Evolutionary conservation across 805 yeast genomes (phyloP).

Genomic region (Sungouiella thailandica): DNA sequence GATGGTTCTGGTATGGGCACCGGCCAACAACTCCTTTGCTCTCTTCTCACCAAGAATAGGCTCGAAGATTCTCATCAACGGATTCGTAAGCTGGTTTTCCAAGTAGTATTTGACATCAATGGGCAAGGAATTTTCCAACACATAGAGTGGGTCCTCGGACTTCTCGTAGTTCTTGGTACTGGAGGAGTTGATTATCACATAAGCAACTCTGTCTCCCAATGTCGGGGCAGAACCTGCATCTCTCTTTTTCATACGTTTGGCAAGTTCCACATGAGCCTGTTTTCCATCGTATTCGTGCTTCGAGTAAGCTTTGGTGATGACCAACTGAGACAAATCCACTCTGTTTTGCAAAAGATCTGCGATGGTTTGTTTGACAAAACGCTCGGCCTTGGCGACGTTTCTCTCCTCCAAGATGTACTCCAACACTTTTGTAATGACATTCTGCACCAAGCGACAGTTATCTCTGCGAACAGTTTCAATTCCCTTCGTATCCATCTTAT

Average conservation of each 20-base stretch:
- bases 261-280: constrained; percentile 95
- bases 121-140: constrained; percentile 84
- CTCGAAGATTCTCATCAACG: constrained; percentile 87
- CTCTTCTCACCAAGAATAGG: constrained; percentile 87
- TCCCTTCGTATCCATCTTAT: constrained; percentile 98
- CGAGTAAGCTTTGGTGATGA: constrained; percentile 88
- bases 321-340: constrained; percentile 87
- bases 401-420: constrained; percentile 82
- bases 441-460: constrained; percentile 90
- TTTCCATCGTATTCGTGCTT: constrained; percentile 89
- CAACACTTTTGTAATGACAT: constrained; percentile 88
- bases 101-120: constrained; percentile 92
- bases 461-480: constrained; percentile 98
- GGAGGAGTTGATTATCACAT: constrained; percentile 77
- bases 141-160: constrained; percentile 94
- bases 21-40: constrained; percentile 75
- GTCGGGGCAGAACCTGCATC: constrained; percentile 98
- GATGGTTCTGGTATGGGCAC: constrained; percentile 79
- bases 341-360: constrained; percentile 87
- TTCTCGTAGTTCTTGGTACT: constrained; percentile 89
- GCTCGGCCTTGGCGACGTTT: constrained; percentile 79
- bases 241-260: constrained; percentile 92
- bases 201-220: constrained; percentile 96
- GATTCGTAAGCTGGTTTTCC: constrained; percentile 90
- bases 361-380: constrained; percentile 80